Conservation (phyloP, 1,139 yeast genomes). For the Pneumocystis wakefieldiae region DNA sequence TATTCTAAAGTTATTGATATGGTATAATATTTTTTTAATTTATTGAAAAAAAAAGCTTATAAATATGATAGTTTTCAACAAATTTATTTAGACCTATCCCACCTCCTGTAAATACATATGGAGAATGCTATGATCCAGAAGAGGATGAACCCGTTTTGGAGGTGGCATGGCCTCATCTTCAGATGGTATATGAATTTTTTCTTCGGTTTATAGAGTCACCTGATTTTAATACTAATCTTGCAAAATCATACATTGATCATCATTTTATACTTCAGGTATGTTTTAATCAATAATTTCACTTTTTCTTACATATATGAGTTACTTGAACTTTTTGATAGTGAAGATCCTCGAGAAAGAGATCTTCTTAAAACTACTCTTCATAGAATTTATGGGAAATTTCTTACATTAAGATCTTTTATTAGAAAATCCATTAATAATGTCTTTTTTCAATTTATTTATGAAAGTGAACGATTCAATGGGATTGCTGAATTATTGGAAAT, state of each 20-base stretch:
- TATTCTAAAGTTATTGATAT: constrained; percentile 74
- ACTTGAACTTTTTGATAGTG: constrained; percentile 83
- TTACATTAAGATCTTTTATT: constrained; percentile 78
- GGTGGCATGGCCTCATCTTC: constrained; percentile 99
- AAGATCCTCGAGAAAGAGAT: constrained; percentile 92
- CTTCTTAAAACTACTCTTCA: constrained; percentile 88
- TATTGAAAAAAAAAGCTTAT: neutral
- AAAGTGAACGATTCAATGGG: constrained; percentile 91
- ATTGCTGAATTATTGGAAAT: constrained; percentile 89
- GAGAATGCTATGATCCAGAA: constrained; percentile 93
- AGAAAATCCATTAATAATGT: constrained; percentile 85
- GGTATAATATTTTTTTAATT: constrained; percentile 22
- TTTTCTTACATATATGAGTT: constrained; percentile 26
- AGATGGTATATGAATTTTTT: constrained; percentile 85
- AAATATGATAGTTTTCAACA: constrained; percentile 37
- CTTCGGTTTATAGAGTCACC: constrained; percentile 85
- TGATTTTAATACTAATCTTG: constrained; percentile 84
- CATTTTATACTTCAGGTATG: constrained; percentile 44
- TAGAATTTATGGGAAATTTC: constrained; percentile 86
- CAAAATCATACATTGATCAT: constrained; percentile 88
- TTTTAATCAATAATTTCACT: neutral
- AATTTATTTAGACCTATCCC: constrained; percentile 92
- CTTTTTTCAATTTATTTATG: constrained; percentile 83
- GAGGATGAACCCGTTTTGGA: constrained; percentile 97
- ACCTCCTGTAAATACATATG: constrained; percentile 94